Evolutionary conservation across 129 eudicot genomes (phyloP), one percentile per base, ranked within the genome.

Genomic region (Cynara cardunculus): DNA sequence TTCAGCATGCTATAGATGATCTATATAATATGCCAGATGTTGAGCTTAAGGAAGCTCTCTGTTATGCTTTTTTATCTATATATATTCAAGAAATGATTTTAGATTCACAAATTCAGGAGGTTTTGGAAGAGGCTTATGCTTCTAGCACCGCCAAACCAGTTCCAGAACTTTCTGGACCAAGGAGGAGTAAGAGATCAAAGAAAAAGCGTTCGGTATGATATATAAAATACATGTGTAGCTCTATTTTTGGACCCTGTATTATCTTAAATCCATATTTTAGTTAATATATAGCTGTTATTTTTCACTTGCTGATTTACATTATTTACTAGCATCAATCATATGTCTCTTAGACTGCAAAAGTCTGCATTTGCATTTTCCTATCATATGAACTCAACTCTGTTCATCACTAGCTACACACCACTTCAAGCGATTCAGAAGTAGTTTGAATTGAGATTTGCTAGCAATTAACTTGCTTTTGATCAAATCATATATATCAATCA

Each of bases 111-210:
- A 85, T 78, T 75, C 85, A 89, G 83, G 97, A 87, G 64, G 87
- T 83, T 77, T 74, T 86, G 71, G 94, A 89, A 85, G 96, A 90
- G 87, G 96, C 91, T 25, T 92, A 84, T 72, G 91, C 90, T 59
- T 89, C 97, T 66, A 89, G 84, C 83, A 78, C 77, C 72, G 83
- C 84, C 65, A 94, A 94, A 84, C 86, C 84, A 61, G 83, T 84
- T 72, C 96, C 97, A 8, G 85, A 88, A 72, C 81, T 81, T 70
- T 77, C 98, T 37, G 86, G 89, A 56, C 92, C 97, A 72, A 90
- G 82, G 86, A 92, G 87, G 87, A 94, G 99, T 87, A 94, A 94
- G 89, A 80, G 99, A 77, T 92, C 99, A 80, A 94, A 94, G 89
- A 73, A 92, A 85, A 94, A 94, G 91, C 96, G 97, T 75, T 86